Evolutionary conservation across 176 grass and related monocot species (phyloP), one percentile per base, ranked within the genome.

Genomic region (Dendrocalamus sinicus): DNA sequence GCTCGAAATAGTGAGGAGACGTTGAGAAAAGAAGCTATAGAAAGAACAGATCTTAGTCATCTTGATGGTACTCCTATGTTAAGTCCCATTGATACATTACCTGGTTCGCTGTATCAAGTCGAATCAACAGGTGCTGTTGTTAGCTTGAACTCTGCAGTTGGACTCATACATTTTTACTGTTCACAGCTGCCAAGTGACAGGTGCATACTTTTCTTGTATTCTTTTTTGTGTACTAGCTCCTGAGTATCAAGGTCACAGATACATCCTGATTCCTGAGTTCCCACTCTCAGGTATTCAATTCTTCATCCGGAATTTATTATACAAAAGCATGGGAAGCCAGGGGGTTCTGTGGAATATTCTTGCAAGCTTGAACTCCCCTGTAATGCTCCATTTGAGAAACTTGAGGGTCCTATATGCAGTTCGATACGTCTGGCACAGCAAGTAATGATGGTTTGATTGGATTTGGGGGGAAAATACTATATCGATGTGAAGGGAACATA

Each of bases 41-140:
- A 99, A 85, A 92, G 96, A 92, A 99, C 93, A 14, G 96, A 99
- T 86, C 91, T 99, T 46, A 99, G 93, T 82, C 96, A 99, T 99
- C 88, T 96, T 47, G 91, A 94, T 83, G 90, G 82, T 71, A 96
- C 85, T 86, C 85, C 63, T 63, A 73, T 88, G 66, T 71, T 99
- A 72, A 87, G 81, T 70, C 65, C 96, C 46, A 76, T 87, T 70
- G 93, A 96, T 81, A 84, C 81, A 67, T 83, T 84, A 79, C 75
- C 86, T 12, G 84, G 87, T 79, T 91, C 96, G 48, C 87, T 94
- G 67, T 99, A 99, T 71, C 93, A 99, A 61, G 96, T 99, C 24
- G 88, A 96, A 89, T 94, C 96, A 67, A 99, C 96, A 76, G 96
- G 96, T 77, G 93, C 96, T 83, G 86, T 99, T 91, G 96, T 99